Base-by-base conservation (phyloP, 345 rosid species). In the Chamaenerion angustifolium region DNA sequence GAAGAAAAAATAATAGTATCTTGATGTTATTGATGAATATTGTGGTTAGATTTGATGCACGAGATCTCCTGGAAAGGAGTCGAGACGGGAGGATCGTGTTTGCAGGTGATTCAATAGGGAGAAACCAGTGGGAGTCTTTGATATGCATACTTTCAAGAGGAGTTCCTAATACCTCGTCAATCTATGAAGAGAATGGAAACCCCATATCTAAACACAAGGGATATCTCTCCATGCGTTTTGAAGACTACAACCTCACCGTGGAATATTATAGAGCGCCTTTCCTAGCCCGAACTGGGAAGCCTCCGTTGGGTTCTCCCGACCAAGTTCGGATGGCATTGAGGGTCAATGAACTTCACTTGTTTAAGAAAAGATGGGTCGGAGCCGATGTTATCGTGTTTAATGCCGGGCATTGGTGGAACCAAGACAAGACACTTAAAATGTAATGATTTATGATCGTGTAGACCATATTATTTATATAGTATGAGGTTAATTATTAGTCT, bases 71-170 rank as follows among this genome's bases (percentile, higher is more conserved):
- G 14, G 81, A 82, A 62, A 72, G 85, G 47, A 77, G 83, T 62
- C 63, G 76, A 16, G 79, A 84, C 11, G 86, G 96, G 16, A 68
- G 90, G 52, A 73, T 92, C 48, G 82, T 92, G 51, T 87, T 87
- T 50, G 93, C 82, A 0, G 98, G 98, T 11, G 96, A 92, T 58
- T 87, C 98, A 0, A 74, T 87, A 0, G 98, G 87, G 46, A 74
- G 95, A 63, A 84, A 87, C 77, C 96, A 84, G 16, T 92, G 98
- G 95, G 98, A 92, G 52, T 84, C 95, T 11, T 64, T 84, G 8
- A 45, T 80, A 42, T 87, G 98, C 72, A 76, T 87, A 84, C 71
- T 87, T 6, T 70, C 79, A 46, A 72, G 68, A 56, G 77, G 74
- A 12, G 69, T 80, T 50, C 42, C 80, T 42, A 74, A 87, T 64